Percentiles rank a stretch among this genome's conserved stretches.
phyloP scores from a whole-genome alignment of 2,329 filamentous ascomycete species.

The Sclerotinia subarctica region DNA sequence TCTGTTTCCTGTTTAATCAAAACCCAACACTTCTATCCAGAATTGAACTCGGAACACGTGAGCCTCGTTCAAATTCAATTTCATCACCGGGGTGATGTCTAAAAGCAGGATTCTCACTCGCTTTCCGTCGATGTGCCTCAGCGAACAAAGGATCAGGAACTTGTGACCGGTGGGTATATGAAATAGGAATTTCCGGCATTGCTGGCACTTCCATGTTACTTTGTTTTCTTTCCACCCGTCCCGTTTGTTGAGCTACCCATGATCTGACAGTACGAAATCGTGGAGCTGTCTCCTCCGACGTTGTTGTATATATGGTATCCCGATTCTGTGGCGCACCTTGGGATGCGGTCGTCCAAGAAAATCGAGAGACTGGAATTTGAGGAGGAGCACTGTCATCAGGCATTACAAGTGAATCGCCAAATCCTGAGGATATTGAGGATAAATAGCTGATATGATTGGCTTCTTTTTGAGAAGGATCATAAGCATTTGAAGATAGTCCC shows the following conservation, averaged over 20 bases:
- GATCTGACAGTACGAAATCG: constrained; percentile 58
- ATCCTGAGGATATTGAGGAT: constrained; percentile 62
- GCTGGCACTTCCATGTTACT: constrained; percentile 37
- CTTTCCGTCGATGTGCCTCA: constrained; percentile 31
- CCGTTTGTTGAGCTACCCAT: constrained; percentile 64
- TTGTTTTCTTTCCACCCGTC: constrained; percentile 49
- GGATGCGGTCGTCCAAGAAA: constrained; percentile 35
- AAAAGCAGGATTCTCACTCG: constrained; percentile 36
- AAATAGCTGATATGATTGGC: constrained; percentile 42
- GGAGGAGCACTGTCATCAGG: constrained; percentile 37
- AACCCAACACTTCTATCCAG: constrained; percentile 35
- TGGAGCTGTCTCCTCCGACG: constrained; percentile 41
- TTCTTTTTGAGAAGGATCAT: constrained; percentile 30
- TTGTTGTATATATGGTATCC: constrained; percentile 37
- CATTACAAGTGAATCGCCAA: constrained; percentile 55
- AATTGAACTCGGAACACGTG: constrained; percentile 36
- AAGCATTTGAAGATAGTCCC: constrained; percentile 28
- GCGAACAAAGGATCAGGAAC: constrained; percentile 22
- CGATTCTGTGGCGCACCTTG: constrained; percentile 28
- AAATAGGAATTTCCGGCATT: constrained; percentile 32
- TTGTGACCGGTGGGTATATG: constrained; percentile 6
- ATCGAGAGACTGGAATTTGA: constrained; percentile 24
- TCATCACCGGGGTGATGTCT: constrained; percentile 37
- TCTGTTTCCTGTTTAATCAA: constrained; percentile 18
- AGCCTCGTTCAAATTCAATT: constrained; percentile 31